Base-by-base conservation (phyloP, 805 yeast genomes). In the Ogataea ganodermae region DNA sequence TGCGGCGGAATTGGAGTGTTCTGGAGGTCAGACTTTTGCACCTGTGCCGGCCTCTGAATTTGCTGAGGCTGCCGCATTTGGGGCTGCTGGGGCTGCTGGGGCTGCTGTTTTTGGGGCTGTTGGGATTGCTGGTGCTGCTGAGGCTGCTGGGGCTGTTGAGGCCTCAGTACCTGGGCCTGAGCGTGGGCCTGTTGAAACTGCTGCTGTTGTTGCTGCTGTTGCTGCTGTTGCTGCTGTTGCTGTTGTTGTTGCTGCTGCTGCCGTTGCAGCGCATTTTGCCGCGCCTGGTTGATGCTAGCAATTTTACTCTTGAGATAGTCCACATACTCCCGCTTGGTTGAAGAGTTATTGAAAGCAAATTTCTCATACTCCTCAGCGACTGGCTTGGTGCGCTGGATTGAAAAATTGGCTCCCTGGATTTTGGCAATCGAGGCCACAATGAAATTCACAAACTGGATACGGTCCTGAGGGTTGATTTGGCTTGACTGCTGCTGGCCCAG, bases 281-380 rank as follows among this genome's bases (percentile, higher is more conserved):
- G 56, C 17, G 73, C 69, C 35, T 73, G 75, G 42, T 71, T 71
- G 35, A 68, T 68, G 26, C 62, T 57, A 9, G 60, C 53, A 8
- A 69, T 57, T 49, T 67, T 69, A 41, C 73, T 73, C 53, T 71
- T 68, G 64, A 79, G 70, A 37, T 71, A 67, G 40, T 75, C 78
- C 46, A 77, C 66, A 59, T 86, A 86, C 50, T 81, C 83, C 44
- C 76, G 79, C 54, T 80, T 79, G 17, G 79, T 70, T 8, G 74
- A 72, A 10, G 88, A 73, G 47, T 80, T 80, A 46, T 75, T 73
- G 61, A 75, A 85, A 20, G 89, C 78, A 55, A 74, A 80, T 49
- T 81, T 78, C 61, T 86, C 94, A 55, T 83, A 84, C 58, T 84
- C 88, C 56, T 81, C 84, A 3, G 90, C 89, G 56, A 81, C 71